phyloP scores from a whole-genome alignment of 2,329 filamentous ascomycete genomes.

The Phialemoniopsis sp. region DNA sequence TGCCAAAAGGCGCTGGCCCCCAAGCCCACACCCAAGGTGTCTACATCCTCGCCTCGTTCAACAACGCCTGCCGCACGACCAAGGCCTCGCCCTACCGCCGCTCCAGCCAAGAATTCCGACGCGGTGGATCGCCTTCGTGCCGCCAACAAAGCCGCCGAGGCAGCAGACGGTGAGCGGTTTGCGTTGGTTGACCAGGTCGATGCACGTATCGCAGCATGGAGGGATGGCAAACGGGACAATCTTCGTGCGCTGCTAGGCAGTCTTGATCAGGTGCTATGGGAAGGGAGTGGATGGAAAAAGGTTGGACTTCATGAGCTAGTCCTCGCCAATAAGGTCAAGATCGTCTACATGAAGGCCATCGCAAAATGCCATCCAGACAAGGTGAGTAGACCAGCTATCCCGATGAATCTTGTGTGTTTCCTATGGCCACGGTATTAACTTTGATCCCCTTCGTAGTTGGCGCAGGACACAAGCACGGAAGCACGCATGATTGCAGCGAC shows the following conservation, averaged over 20 bases:
- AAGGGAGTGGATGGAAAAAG: constrained; percentile 92
- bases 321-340: constrained; percentile 91
- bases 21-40: constrained; percentile 47
- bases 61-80: constrained; percentile 35
- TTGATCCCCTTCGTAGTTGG: constrained; percentile 39
- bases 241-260: constrained; percentile 82
- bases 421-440: constrained; percentile 7
- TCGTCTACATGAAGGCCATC: constrained; percentile 98
- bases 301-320: constrained; percentile 91
- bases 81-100: constrained; percentile 24
- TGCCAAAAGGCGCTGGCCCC: constrained; percentile 84
- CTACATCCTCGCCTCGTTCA: constrained; percentile 31
- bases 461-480: constrained; percentile 62
- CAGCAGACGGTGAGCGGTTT: constrained; percentile 89
- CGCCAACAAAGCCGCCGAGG: constrained; percentile 81
- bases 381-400: constrained; percentile 67
- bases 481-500: constrained; percentile 60
- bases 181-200: constrained; percentile 83
- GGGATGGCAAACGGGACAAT: constrained; percentile 89
- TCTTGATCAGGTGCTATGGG: constrained; percentile 86
- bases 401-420: constrained; percentile 4
- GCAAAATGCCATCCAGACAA: constrained; percentile 98
- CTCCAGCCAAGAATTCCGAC: constrained; percentile 50
- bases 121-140: constrained; percentile 79
- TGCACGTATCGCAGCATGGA: constrained; percentile 74